Base-by-base conservation (phyloP, 1,284 basidiomycete genomes). In the Golubevia pallescens region DNA sequence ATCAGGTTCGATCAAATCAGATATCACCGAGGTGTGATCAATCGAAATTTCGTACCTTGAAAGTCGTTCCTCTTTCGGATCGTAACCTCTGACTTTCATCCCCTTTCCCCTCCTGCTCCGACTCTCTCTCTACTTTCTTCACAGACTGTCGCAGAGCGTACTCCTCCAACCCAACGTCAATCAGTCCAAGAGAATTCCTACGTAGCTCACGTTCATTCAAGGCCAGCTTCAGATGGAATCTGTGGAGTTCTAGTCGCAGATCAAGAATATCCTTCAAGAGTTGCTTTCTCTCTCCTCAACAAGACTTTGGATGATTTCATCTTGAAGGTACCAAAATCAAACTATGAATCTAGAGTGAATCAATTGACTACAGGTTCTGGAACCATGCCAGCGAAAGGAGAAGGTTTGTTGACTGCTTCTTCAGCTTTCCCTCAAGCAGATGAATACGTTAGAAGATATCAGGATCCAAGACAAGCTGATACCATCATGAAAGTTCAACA, bases 401-500 rank as follows among this genome's bases (percentile, higher is more conserved):
- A 77, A 55, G 74, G 80, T 10, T 60, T 85, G 38, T 58, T 85
- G n/a, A n/a, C 62, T 2, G 24, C 54, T n/a, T n/a, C n/a, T n/a
- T n/a, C n/a, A n/a, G n/a, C n/a, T n/a, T 78, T 87, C 84, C 75
- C 88, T 0, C 87, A 93, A 65, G 89, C 94, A 72, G 89, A 91
- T 61, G 90, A 89, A 16, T 98, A 95, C 86, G 87, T 99, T 59
- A 88, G 90, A 85, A 95, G 96, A 87, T 99, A 97, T 87, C 97
- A 99, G 88, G 97, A 99, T 86, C 97, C 97, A 6, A 90, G 92
- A 71, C 95, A 99, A 87, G 97, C 97, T 3, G 97, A 99, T 87
- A 92, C 93, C 19, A 98, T 99, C 82, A 96, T 99, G 95, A 91
- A 92, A 79, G 97, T 99, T 16, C 97, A 99, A 86, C 92, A 95